Conservation (phyloP, 2,329 filamentous ascomycete genomes). For the Botrytis tulipae region DNA sequence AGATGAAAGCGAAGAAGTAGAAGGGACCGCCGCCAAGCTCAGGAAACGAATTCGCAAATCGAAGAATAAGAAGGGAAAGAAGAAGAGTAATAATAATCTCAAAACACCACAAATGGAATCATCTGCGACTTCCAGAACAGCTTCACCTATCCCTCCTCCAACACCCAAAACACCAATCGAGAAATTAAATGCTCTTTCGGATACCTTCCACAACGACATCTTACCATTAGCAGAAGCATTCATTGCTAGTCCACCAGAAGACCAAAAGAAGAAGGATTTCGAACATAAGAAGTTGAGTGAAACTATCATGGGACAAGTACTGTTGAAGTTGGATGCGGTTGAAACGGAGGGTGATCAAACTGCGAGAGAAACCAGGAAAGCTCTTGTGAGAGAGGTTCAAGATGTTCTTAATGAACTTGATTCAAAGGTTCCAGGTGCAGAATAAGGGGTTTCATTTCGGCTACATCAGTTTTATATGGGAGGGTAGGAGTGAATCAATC, state of each 20-base stretch:
- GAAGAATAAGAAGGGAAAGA: slow-evolving; percentile 44
- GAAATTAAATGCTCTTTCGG: slow-evolving; percentile 64
- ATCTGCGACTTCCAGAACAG: slow-evolving; percentile 36
- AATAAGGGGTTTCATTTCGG: not conserved
- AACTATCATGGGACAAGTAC: slow-evolving; percentile 70
- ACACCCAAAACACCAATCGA: slow-evolving; percentile 50
- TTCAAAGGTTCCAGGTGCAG: slow-evolving; percentile 21
- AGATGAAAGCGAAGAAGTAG: slow-evolving; percentile 44
- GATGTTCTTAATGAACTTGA: slow-evolving; percentile 65
- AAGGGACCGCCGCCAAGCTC: slow-evolving; percentile 36
- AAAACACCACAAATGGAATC: slow-evolving; percentile 32
- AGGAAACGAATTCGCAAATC: slow-evolving; percentile 38
- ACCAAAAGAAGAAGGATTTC: slow-evolving; percentile 66
- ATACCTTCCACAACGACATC: slow-evolving; percentile 62
- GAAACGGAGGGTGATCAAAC: slow-evolving; percentile 69
- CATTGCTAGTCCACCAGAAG: slow-evolving; percentile 59
- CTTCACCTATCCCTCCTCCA: slow-evolving; percentile 35
- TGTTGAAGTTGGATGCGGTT: slow-evolving; percentile 74
- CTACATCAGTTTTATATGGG: not conserved
- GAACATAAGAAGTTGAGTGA: slow-evolving; percentile 75
- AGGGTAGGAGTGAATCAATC: not conserved
- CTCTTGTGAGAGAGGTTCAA: slow-evolving; percentile 70
- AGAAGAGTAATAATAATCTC: slow-evolving; percentile 36
- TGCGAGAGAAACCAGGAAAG: slow-evolving; percentile 65
- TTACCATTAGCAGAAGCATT: slow-evolving; percentile 65